Evolutionary conservation across 2,329 filamentous ascomycete genomes (phyloP).

Genomic region (Bertia moriformis): DNA sequence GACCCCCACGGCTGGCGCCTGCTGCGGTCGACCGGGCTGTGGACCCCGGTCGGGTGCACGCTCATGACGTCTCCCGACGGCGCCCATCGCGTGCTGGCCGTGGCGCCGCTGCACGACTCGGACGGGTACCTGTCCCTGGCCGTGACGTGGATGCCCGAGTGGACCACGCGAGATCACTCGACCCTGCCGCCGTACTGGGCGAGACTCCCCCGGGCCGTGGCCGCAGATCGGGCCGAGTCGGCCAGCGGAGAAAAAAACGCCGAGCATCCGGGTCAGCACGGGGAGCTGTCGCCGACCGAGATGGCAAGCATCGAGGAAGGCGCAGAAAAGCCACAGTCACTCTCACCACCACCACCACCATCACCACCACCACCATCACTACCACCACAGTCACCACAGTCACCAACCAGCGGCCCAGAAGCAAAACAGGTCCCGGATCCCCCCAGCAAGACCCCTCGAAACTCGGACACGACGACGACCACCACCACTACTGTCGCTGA

Average conservation of each 20-base stretch:
- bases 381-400: too few relatives aligned
- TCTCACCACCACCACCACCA: too few relatives aligned
- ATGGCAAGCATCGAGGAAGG: too few relatives aligned
- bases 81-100: slow-evolving; percentile 29
- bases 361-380: too few relatives aligned
- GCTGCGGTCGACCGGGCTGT: slow-evolving; percentile 38
- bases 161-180: slow-evolving; percentile 33
- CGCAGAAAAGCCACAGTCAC: background rate
- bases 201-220: slow-evolving; percentile 21
- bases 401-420: too few relatives aligned
- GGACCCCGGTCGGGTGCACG: slow-evolving; percentile 43
- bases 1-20: slow-evolving; percentile 43
- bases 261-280: background rate
- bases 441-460: background rate
- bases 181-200: slow-evolving; percentile 48
- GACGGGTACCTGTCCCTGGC: slow-evolving; percentile 44
- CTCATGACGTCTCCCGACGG: slow-evolving; percentile 37
- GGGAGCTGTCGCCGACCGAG: slow-evolving; percentile 1
- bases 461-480: too few relatives aligned
- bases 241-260: slow-evolving; percentile 4
- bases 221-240: too few relatives aligned
- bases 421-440: background rate
- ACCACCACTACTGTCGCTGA: too few relatives aligned
- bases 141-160: slow-evolving; percentile 37
- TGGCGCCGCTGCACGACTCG: slow-evolving; percentile 41